A percentile compares a stretch with the other conserved stretches of the same genome.
These are phyloP conservation scores for Rhododendron henanense DNA, from an alignment of 148 eudicot species.

Conservation along the genomic window DNA sequence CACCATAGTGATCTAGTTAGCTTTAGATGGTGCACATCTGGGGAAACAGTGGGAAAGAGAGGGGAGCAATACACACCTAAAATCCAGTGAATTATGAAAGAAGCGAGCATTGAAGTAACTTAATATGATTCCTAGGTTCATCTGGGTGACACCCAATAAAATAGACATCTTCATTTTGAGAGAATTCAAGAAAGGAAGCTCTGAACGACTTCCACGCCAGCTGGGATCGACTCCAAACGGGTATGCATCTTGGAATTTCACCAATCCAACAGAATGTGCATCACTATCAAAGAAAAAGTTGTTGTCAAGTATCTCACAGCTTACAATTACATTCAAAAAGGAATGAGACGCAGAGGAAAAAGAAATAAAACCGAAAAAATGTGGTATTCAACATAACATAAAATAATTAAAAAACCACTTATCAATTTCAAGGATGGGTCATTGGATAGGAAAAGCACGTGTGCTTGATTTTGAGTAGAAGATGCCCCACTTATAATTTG, in stretches of 20 bases:
- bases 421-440: not conserved
- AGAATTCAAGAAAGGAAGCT: constrained; percentile 92
- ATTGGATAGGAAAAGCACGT: not conserved
- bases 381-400: not conserved
- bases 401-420: not conserved
- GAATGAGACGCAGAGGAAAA: not conserved
- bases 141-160: constrained; percentile 81
- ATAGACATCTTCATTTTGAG: constrained; percentile 99
- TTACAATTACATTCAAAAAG: not conserved
- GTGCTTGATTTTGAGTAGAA: not conserved
- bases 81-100: constrained; percentile 71
- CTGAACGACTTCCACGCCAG: constrained; percentile 99
- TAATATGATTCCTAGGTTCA: constrained; percentile 85
- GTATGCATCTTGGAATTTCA: constrained; percentile 78
- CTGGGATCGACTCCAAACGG: constrained; percentile 99
- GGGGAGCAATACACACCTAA: constrained; percentile 47
- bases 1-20: constrained; percentile 3
- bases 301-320: not conserved
- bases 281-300: constrained; percentile 49
- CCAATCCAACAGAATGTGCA: constrained; percentile 64
- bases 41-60: constrained; percentile 10
- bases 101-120: constrained; percentile 91
- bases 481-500: not conserved
- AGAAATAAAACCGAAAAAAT: not conserved
- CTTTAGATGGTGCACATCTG: not conserved